Evolutionary conservation across 345 rosid species (phyloP).

Genomic region (Bruguiera sexangula): DNA sequence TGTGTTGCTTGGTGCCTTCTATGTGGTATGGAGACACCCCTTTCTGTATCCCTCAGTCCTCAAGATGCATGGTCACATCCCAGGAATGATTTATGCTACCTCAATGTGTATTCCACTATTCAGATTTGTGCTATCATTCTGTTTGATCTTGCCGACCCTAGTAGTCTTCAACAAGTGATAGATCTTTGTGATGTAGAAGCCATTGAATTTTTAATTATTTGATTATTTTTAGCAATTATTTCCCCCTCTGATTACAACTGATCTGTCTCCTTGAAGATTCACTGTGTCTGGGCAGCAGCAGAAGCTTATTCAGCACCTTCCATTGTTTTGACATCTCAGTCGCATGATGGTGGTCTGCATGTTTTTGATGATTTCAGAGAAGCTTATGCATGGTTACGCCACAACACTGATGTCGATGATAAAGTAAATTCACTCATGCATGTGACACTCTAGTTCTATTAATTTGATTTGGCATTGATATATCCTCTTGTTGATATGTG

Average conservation of each 20-base stretch:
- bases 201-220: neutral
- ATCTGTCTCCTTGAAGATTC: slow-evolving; percentile 47
- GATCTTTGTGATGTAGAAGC: neutral
- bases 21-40: slow-evolving; percentile 66
- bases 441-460: neutral
- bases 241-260: neutral
- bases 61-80: neutral
- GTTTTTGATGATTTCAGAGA: slow-evolving; percentile 99
- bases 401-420: slow-evolving; percentile 98
- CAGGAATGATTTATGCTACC: neutral
- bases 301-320: slow-evolving; percentile 99
- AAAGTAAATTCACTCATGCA: slow-evolving; percentile 49
- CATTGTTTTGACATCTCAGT: slow-evolving; percentile 78
- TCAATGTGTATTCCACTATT: no score
- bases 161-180: neutral
- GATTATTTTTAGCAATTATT: neutral
- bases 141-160: neutral
- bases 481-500: neutral
- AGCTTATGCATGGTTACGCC: slow-evolving; percentile 93
- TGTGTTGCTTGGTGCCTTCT: slow-evolving; percentile 87
- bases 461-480: neutral
- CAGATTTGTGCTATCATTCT: neutral
- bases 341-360: slow-evolving; percentile 68
- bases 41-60: neutral
- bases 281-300: slow-evolving; percentile 99